Base-by-base conservation (phyloP, 345 rosid species). In the Hibiscus syriacus region DNA sequence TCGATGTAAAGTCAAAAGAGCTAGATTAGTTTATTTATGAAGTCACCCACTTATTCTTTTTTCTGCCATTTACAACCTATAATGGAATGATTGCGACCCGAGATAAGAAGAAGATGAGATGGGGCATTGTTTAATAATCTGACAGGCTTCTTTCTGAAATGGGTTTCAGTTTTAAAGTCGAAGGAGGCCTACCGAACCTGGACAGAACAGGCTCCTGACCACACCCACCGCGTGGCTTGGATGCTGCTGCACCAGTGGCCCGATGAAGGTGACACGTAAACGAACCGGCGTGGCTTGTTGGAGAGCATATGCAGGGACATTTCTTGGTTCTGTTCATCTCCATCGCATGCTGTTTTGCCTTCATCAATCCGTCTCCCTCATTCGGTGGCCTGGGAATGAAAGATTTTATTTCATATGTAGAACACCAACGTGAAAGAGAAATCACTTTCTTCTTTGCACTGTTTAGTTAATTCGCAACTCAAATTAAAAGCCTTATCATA, bases 231-330 rank as follows among this genome's bases (percentile, higher is more conserved):
- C 45, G 23, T 4, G 54, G 53, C 38, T 66, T 50, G 6, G 43
- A n/a, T 0, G 46, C 52, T 39, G 52, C 8, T 34, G n/a, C 43
- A 19, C 1, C 12, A 1, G 6, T 39, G 19, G 50, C 29, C 39
- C 29, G 70, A 67, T 79, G 83, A 41, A 79, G 73, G 49, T 74
- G 73, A 66, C 78, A 77, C 66, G 66, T 66, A 55, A 78, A 72
- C 2, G 81, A 78, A 55, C 81, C 79, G 0, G 65, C 69, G 41
- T 75, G 81, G 32, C 30, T 65, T 0, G 81, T 74, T 53, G 73
- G 73, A 4, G 76, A 59, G 8, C 76, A 74, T 19, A 67, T 62
- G 67, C 75, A 78, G 14, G 41, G 0, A 38, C 2, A 19, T 49
- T 66, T 77, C 14, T 69, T 17, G 26, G 69, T 2, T 62, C 6